Evolutionary conservation across 306 rosid species (phyloP).

Genomic region (Prosopis cineraria): DNA sequence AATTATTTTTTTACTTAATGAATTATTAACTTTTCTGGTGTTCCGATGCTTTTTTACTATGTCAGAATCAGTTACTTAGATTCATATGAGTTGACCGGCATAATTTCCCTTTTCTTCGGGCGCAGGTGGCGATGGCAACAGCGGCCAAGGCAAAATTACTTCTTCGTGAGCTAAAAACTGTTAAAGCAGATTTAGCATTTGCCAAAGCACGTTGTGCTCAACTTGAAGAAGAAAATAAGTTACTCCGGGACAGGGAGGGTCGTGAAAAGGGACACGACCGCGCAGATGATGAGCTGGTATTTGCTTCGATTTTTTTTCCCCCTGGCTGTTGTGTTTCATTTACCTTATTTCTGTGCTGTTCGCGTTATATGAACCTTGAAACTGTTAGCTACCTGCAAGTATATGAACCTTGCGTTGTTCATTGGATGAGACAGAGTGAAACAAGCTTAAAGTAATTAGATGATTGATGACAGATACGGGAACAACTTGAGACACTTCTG

Average conservation of each 20-base stretch:
- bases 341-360: neutral
- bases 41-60: neutral
- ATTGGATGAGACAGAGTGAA: neutral
- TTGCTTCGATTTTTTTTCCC: too few relatives aligned
- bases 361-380: neutral
- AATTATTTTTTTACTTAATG: neutral
- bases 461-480: constrained; percentile 69
- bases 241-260: constrained; percentile 79
- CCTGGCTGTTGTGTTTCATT: neutral
- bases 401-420: neutral
- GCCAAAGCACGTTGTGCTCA: constrained; percentile 91
- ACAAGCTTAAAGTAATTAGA: neutral
- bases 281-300: constrained; percentile 94
- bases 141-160: constrained; percentile 97
- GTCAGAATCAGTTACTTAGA: neutral
- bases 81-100: constrained; percentile 25
- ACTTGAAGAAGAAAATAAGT: constrained; percentile 93
- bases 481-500: constrained; percentile 88
- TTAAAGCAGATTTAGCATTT: constrained; percentile 88
- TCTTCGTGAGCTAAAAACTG: constrained; percentile 92
- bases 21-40: neutral
- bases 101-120: constrained; percentile 26
- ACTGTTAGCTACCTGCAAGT: neutral
- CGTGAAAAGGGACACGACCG: constrained; percentile 72
- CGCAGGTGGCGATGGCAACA: constrained; percentile 97